These are phyloP conservation scores for Diplodia corticola DNA, from an alignment of 2,329 filamentous ascomycete genomes.

Conservation along the genomic window DNA sequence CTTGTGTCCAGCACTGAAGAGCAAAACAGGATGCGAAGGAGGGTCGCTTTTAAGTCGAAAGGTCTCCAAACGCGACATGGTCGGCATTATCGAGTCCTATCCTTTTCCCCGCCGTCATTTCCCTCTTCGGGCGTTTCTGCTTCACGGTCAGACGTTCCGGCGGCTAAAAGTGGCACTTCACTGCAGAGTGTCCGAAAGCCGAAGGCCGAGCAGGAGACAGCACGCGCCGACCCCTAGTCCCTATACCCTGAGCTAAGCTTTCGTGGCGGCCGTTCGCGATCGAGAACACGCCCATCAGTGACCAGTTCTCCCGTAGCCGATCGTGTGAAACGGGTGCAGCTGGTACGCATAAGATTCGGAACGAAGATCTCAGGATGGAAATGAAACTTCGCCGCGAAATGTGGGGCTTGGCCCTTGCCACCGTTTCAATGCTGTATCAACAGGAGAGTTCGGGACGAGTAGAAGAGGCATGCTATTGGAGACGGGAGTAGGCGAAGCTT, in stretches of 20 bases:
- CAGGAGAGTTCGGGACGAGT: neutral
- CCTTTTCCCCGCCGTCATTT: conserved; percentile 10
- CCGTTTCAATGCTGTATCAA: conserved; percentile 13
- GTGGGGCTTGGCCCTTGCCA: neutral
- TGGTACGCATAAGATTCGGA: conserved; percentile 15
- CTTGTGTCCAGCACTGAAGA: conserved; percentile 14
- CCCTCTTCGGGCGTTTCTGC: neutral
- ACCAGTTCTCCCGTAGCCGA: neutral
- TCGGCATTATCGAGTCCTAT: neutral
- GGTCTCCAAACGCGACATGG: neutral
- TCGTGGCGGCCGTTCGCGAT: neutral
- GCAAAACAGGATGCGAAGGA: neutral
- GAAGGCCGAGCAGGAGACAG: neutral
- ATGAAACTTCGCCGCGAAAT: conserved; percentile 6
- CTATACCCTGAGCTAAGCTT: neutral
- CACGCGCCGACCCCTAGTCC: neutral
- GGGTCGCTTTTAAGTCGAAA: neutral
- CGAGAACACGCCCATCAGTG: neutral
- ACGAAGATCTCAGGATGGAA: conserved; percentile 4
- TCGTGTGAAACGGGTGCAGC: neutral
- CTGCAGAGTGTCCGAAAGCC: neutral
- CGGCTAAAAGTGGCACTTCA: conserved; percentile 13
- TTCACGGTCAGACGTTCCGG: conserved; percentile 11
- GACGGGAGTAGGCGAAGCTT: neutral
- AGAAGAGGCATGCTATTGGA: neutral